Conservation (phyloP, 345 rosid genomes). For the Pistacia atlantica region DNA sequence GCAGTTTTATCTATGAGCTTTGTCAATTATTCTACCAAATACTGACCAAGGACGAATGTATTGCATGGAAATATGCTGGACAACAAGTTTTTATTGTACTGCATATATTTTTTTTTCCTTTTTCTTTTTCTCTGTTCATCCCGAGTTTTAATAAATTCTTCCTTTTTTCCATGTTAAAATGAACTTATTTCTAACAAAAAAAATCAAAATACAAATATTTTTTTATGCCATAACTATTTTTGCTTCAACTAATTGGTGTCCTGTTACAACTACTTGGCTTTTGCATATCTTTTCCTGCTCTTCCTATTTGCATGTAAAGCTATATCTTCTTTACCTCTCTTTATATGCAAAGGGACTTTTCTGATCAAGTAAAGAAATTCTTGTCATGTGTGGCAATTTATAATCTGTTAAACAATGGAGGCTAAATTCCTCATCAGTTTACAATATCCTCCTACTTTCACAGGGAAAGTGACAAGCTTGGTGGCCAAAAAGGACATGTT, state of each 20-base stretch:
- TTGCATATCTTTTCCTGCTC: background rate
- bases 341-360: background rate
- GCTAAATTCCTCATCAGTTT: background rate
- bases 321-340: background rate
- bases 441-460: slow-evolving; percentile 6
- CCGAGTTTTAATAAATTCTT: background rate
- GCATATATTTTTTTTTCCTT: background rate
- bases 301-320: background rate
- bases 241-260: background rate
- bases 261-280: background rate
- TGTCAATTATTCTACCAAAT: background rate
- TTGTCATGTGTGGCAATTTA: background rate
- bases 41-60: background rate
- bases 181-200: background rate
- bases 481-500: slow-evolving; percentile 58
- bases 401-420: background rate
- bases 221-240: background rate
- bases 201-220: background rate
- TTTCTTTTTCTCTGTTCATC: no score
- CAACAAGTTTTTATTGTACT: background rate
- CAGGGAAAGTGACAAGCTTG: slow-evolving; percentile 93
- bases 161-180: background rate
- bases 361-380: background rate
- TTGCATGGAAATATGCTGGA: slow-evolving; percentile 4
- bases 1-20: background rate